A percentile compares a stretch with the other conserved stretches of the same genome.
These are phyloP conservation scores for Phytophthora fragariaefolia DNA, from an alignment of 352 stramenopile species.

Conservation along the genomic window DNA sequence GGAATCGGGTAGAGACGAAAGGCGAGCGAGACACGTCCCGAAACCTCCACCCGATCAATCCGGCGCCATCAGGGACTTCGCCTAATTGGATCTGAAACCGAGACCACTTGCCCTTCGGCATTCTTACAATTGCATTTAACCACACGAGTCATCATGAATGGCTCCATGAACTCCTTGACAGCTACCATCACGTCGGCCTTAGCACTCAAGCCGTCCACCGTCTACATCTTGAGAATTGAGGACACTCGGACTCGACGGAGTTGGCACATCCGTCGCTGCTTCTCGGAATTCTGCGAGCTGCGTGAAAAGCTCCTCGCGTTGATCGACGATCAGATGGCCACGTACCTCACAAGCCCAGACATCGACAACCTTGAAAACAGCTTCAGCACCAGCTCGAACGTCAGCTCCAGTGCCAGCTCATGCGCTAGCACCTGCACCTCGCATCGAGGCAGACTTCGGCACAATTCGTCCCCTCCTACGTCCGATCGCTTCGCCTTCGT, in stretches of 20 bases:
- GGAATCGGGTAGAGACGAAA: slow-evolving; percentile 19
- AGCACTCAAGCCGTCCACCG: slow-evolving; percentile 73
- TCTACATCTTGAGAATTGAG: slow-evolving; percentile 76
- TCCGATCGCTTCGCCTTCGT: slow-evolving; percentile 61
- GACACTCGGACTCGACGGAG: slow-evolving; percentile 46
- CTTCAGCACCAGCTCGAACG: slow-evolving; percentile 16
- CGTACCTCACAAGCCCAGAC: slow-evolving; percentile 32
- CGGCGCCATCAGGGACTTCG: neutral
- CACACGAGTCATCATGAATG: slow-evolving; percentile 43
- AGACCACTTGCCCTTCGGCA: slow-evolving; percentile 9
- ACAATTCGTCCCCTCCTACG: slow-evolving; percentile 14
- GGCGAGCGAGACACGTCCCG: slow-evolving; percentile 12
- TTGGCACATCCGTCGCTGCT: slow-evolving; percentile 77
- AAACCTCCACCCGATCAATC: slow-evolving; percentile 21
- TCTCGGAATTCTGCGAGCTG: slow-evolving; percentile 79
- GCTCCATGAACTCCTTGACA: slow-evolving; percentile 54
- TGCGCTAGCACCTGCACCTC: slow-evolving; percentile 27
- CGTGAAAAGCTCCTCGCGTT: slow-evolving; percentile 69
- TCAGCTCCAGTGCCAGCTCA: slow-evolving; percentile 20
- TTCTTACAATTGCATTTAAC: slow-evolving; percentile 20
- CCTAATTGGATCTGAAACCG: neutral
- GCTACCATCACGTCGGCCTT: slow-evolving; percentile 71
- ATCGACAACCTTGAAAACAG: slow-evolving; percentile 27
- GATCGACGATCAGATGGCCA: slow-evolving; percentile 54
- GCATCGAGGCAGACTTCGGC: slow-evolving; percentile 13